Evolutionary conservation across 169 alveolate species (phyloP).

Genomic region (Eimeria maxima): DNA sequence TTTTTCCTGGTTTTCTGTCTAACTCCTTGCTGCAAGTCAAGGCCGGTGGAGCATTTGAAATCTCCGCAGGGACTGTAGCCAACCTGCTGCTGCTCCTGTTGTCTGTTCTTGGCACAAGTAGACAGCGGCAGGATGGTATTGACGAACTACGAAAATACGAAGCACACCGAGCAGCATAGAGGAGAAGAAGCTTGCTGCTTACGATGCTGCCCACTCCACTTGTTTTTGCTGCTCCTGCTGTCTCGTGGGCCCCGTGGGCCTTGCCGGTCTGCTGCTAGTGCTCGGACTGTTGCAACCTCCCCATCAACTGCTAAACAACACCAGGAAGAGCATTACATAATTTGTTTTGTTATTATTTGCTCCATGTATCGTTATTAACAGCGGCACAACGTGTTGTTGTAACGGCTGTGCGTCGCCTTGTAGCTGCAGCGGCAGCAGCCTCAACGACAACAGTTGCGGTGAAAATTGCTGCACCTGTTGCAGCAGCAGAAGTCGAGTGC

Average conservation of each 20-base stretch:
- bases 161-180: background rate
- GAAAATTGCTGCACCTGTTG: background rate
- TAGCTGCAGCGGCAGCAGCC: background rate
- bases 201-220: conserved; percentile 6
- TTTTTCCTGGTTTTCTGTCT: background rate
- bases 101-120: background rate
- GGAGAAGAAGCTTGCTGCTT: background rate
- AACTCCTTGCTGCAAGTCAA: background rate
- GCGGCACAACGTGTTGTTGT: background rate
- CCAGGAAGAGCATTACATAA: background rate
- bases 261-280: background rate
- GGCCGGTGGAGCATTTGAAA: background rate
- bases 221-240: conserved; percentile 29
- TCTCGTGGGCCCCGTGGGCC: conserved; percentile 67
- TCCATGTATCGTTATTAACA: background rate
- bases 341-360: background rate
- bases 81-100: background rate
- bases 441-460: background rate
- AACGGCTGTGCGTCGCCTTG: background rate
- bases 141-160: background rate
- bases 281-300: background rate
- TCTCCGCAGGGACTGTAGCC: conserved; percentile 20
- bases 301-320: background rate
- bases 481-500: background rate
- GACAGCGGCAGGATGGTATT: background rate